These are phyloP conservation scores for Solanum tarijense DNA, from an alignment of 257 asterid species.

Conservation along the genomic window DNA sequence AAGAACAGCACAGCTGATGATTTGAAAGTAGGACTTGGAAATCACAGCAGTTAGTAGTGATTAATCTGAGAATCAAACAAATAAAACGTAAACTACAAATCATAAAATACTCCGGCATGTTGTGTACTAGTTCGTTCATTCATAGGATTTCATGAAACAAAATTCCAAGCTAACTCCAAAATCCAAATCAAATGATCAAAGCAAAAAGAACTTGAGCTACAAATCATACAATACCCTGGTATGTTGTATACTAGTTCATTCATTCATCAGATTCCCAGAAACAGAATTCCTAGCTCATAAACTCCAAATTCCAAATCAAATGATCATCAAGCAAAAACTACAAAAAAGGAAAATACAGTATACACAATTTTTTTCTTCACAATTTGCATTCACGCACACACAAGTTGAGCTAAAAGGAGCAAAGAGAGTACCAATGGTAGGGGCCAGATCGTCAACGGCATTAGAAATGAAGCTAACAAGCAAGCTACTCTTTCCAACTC, in stretches of 20 bases:
- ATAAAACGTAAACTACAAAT: not conserved
- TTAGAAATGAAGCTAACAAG: conserved; percentile 10
- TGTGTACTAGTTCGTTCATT: not conserved
- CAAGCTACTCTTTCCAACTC: conserved; percentile 10
- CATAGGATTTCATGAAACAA: not conserved
- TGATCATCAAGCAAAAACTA: not conserved
- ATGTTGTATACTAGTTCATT: not conserved
- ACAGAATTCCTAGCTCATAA: not conserved
- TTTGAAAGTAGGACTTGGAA: not conserved
- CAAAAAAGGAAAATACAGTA: not conserved
- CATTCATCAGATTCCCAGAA: not conserved
- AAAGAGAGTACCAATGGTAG: conserved; percentile 2
- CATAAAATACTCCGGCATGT: not conserved
- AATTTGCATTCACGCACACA: not conserved
- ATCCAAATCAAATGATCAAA: not conserved
- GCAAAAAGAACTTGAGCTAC: not conserved
- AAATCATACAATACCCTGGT: not conserved
- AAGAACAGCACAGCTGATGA: not conserved
- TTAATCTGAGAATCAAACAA: not conserved
- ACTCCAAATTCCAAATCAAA: not conserved
- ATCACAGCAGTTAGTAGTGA: not conserved
- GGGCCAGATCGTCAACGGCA: conserved; percentile 1
- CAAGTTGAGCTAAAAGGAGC: not conserved
- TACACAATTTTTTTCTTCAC: not conserved
- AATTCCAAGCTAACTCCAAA: not conserved